These are phyloP conservation scores for Polytolypa hystricis DNA, from an alignment of 2,329 filamentous ascomycete species.

Conservation along the genomic window DNA sequence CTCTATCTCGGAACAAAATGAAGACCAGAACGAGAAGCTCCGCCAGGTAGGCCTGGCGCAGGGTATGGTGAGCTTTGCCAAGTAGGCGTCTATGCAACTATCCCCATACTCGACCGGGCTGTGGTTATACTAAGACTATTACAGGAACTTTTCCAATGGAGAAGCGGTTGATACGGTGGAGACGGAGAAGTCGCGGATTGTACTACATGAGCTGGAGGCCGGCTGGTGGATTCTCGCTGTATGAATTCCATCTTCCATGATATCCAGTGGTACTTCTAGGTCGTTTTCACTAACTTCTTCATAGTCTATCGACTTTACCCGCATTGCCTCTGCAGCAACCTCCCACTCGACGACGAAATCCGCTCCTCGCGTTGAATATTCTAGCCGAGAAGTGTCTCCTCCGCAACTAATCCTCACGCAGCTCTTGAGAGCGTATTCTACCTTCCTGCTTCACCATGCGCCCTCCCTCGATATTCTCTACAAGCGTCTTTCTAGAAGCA, in stretches of 20 bases:
- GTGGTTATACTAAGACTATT: conserved; percentile 8
- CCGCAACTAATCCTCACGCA: conserved; percentile 67
- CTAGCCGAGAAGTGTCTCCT: conserved; percentile 79
- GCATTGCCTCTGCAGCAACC: conserved; percentile 45
- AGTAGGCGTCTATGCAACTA: conserved; percentile 31
- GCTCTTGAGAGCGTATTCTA: conserved; percentile 66
- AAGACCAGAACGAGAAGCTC: conserved; percentile 73
- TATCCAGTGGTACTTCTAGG: conserved; percentile 12
- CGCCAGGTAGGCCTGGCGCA: conserved; percentile 92
- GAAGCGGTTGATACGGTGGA: conserved; percentile 73
- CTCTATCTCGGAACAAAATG: conserved; percentile 24
- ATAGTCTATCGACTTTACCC: conserved; percentile 72
- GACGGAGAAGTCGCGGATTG: conserved; percentile 75
- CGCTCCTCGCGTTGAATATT: conserved; percentile 59
- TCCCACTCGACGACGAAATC: conserved; percentile 23
- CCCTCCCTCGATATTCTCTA: conserved; percentile 61
- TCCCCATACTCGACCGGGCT: conserved; percentile 5
- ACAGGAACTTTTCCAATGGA: conserved; percentile 67
- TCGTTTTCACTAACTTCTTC: conserved; percentile 6
- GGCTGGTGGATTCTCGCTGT: conserved; percentile 96
- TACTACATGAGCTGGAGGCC: conserved; percentile 75
- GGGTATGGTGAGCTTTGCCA: conserved; percentile 87
- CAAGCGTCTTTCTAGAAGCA: conserved; percentile 49
- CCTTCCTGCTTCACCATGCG: conserved; percentile 82
- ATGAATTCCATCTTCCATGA: conserved; percentile 24